Evolutionary conservation across 352 stramenopile genomes (phyloP).

Genomic region (Phytophthora colocasiae): DNA sequence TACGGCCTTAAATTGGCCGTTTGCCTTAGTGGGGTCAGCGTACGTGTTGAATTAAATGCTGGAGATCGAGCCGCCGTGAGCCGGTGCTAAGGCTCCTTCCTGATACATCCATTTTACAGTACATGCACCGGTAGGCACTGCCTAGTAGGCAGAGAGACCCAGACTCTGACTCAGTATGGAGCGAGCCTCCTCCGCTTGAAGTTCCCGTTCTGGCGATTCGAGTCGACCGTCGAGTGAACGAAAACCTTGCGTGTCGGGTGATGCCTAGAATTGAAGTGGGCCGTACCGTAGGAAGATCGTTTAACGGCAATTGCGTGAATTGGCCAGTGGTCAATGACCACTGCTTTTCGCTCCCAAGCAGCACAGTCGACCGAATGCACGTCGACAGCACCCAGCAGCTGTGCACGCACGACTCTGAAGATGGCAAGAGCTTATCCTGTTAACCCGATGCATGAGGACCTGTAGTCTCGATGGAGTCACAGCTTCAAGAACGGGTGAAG

Average conservation of each 20-base stretch:
- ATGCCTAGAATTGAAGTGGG: conserved; percentile 24
- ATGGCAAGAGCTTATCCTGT: background rate
- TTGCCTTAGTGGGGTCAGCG: too few species aligned
- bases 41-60: too few species aligned
- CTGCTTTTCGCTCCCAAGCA: conserved; percentile 9
- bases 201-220: conserved; percentile 32
- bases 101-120: too few species aligned
- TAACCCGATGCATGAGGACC: background rate
- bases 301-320: conserved; percentile 9
- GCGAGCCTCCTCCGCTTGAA: conserved; percentile 25
- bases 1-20: too few species aligned
- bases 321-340: too few species aligned
- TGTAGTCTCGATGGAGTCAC: background rate
- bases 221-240: conserved; percentile 10
- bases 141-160: too few species aligned
- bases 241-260: conserved; percentile 33
- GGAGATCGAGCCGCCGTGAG: too few species aligned
- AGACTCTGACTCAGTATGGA: conserved; percentile 1
- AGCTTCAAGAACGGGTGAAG: conserved; percentile 18
- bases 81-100: too few species aligned
- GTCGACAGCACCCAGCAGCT: conserved; percentile 6
- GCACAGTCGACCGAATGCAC: background rate
- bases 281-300: conserved; percentile 11
- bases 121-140: too few species aligned
- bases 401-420: background rate